A percentile compares a stretch with the other conserved stretches of the same genome.
Evolutionary conservation across 169 alveolate species (phyloP).

Genomic region (Besnoitia besnoiti): DNA sequence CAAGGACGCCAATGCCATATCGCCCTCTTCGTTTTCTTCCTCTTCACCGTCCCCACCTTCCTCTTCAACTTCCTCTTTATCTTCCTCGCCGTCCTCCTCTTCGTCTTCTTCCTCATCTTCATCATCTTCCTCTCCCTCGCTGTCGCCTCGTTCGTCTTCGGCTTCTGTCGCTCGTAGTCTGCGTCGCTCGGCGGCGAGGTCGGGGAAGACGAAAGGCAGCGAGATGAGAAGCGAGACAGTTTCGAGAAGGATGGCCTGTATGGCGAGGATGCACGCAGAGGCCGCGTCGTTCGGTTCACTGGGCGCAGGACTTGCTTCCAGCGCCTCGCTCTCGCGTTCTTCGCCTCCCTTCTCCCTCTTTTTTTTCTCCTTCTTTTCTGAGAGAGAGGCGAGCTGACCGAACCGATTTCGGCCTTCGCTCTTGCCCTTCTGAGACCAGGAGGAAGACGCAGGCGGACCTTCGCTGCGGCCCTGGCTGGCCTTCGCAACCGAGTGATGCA

Average conservation of each 20-base stretch:
- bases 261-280: not conserved
- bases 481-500: not conserved
- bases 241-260: not conserved
- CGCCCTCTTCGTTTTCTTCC: not conserved
- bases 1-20: no score
- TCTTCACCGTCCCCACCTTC: not conserved
- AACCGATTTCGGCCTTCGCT: no score
- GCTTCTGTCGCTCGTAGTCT: not conserved
- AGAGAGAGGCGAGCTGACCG: no score
- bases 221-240: not conserved
- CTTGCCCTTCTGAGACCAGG: no score
- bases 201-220: not conserved
- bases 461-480: not conserved
- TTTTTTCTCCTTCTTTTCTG: no score
- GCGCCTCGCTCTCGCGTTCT: no score
- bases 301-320: not conserved
- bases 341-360: no score
- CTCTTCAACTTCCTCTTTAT: not conserved
- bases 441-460: not conserved
- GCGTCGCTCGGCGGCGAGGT: not conserved
- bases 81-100: not conserved
- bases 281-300: not conserved
- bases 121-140: not conserved
- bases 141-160: not conserved
- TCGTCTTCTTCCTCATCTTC: not conserved